These are phyloP conservation scores for Vanderwaltozyma verrucispora DNA, from an alignment of 805 yeast species.

Conservation along the genomic window DNA sequence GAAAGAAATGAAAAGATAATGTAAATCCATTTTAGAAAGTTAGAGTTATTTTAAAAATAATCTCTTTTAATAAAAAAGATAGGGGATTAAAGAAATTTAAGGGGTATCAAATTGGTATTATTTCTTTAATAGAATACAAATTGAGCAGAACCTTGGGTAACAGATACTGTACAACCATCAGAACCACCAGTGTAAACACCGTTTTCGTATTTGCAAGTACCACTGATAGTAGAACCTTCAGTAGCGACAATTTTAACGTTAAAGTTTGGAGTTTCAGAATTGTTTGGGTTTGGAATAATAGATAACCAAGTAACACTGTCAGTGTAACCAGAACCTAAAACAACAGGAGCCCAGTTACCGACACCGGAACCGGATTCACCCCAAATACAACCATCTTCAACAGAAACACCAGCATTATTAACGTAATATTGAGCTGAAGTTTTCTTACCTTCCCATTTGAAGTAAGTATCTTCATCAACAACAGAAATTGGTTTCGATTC, in stretches of 20 bases:
- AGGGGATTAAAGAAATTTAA: too few species aligned
- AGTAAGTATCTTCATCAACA: conserved; percentile 70
- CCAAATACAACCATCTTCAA: conserved; percentile 92
- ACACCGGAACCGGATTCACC: conserved; percentile 66
- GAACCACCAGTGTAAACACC: conserved; percentile 62
- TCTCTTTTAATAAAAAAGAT: too few species aligned
- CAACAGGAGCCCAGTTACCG: conserved; percentile 98
- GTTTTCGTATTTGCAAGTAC: conserved; percentile 70
- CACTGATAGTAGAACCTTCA: conserved; percentile 53
- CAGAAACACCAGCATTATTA: conserved; percentile 88
- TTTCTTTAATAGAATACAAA: conserved; percentile 48
- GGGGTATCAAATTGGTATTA: too few species aligned
- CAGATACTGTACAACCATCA: conserved; percentile 75
- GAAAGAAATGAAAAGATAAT: too few species aligned
- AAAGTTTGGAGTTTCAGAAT: conserved; percentile 54
- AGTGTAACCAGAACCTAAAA: conserved; percentile 84
- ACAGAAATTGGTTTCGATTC: conserved; percentile 56
- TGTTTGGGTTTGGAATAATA: conserved; percentile 92
- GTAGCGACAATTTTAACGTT: conserved; percentile 71
- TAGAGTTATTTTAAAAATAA: too few species aligned
- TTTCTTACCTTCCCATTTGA: conserved; percentile 64
- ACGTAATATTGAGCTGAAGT: conserved; percentile 97
- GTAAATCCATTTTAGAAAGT: too few species aligned
- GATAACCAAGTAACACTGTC: conserved; percentile 69
- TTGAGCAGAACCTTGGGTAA: conserved; percentile 48